Evolutionary conservation across 2,329 filamentous ascomycete genomes (phyloP).

Genomic region (Teratosphaeria destructans): DNA sequence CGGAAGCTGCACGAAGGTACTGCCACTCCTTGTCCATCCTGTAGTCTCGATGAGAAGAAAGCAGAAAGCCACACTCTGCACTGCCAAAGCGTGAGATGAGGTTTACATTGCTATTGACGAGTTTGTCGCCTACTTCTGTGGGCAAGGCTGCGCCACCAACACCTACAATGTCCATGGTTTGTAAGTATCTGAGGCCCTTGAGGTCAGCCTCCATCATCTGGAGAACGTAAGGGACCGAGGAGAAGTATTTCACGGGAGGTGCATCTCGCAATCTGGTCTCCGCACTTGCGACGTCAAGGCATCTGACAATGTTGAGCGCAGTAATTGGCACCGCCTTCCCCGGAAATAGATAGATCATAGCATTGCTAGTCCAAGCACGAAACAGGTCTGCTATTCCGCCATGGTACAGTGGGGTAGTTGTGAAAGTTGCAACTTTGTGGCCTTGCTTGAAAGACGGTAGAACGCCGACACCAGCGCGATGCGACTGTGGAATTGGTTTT

Average conservation of each 20-base stretch:
- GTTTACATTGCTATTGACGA: conserved; percentile 43
- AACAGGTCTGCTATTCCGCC: conserved; percentile 55
- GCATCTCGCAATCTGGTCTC: conserved; percentile 1
- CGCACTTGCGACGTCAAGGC: conserved; percentile 31
- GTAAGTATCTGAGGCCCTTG: conserved; percentile 33
- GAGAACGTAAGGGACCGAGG: conserved; percentile 50
- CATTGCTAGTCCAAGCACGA: conserved; percentile 50
- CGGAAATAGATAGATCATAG: conserved; percentile 54
- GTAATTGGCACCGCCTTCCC: conserved; percentile 48
- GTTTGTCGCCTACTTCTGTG: conserved; percentile 40
- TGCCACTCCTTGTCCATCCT: conserved; percentile 48
- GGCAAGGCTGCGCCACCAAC: conserved; percentile 54
- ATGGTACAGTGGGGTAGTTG: conserved; percentile 56
- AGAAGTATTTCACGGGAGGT: conserved; percentile 45
- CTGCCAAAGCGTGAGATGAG: conserved; percentile 55
- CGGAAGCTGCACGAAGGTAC: conserved; percentile 39
- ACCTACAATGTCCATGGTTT: conserved; percentile 49
- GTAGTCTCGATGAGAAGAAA: conserved; percentile 52
- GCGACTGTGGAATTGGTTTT: conserved; percentile 51
- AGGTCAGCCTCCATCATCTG: conserved; percentile 41
- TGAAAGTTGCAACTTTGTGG: conserved; percentile 43
- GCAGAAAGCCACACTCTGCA: conserved; percentile 55
- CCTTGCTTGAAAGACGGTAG: conserved; percentile 38
- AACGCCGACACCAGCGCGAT: conserved; percentile 45
- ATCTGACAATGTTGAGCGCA: conserved; percentile 40